phyloP scores from a whole-genome alignment of 208 protist species.

The Strigomonas galati region DNA sequence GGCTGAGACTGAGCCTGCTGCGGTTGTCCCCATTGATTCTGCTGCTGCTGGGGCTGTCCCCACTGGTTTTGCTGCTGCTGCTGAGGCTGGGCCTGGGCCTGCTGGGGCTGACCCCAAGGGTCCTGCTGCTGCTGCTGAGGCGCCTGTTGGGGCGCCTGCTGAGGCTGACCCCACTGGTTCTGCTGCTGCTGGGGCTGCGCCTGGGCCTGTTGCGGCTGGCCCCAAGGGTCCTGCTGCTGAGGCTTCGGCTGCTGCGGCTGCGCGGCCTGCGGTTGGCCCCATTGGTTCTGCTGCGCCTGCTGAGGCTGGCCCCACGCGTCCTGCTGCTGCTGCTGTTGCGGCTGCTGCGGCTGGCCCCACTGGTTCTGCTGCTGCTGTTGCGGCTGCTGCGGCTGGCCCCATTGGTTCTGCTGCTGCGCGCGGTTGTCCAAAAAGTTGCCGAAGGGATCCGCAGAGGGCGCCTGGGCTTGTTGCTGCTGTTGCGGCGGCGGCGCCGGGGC shows the following conservation, averaged over 20 bases:
- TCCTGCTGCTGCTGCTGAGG: not conserved
- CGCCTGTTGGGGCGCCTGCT: not conserved
- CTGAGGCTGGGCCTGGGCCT: not conserved
- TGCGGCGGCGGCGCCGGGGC: conserved; percentile 21
- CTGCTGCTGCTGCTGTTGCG: conserved; percentile 11
- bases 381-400: conserved; percentile 19
- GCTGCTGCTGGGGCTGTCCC: not conserved
- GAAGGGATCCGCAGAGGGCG: conserved; percentile 44
- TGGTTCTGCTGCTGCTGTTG: conserved; percentile 11
- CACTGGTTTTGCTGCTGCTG: too few relatives aligned
- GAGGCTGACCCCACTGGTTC: conserved; percentile 4
- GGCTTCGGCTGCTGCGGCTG: conserved; percentile 5
- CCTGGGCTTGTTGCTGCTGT: conserved; percentile 24
- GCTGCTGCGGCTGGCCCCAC: conserved; percentile 7
- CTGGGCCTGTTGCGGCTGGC: conserved; percentile 2
- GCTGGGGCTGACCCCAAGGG: conserved; percentile 9
- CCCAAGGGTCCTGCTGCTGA: not conserved
- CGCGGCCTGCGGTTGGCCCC: not conserved
- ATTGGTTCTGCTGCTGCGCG: conserved; percentile 18
- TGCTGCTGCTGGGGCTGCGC: conserved; percentile 17
- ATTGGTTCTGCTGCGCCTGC: conserved; percentile 2
- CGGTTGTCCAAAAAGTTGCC: conserved; percentile 44
- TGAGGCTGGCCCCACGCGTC: conserved; percentile 1
- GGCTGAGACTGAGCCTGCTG: not conserved
- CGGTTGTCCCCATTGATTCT: not conserved